These are phyloP conservation scores for Xylaria cubensis DNA, from an alignment of 495 filamentous ascomycete genomes.

Conservation along the genomic window DNA sequence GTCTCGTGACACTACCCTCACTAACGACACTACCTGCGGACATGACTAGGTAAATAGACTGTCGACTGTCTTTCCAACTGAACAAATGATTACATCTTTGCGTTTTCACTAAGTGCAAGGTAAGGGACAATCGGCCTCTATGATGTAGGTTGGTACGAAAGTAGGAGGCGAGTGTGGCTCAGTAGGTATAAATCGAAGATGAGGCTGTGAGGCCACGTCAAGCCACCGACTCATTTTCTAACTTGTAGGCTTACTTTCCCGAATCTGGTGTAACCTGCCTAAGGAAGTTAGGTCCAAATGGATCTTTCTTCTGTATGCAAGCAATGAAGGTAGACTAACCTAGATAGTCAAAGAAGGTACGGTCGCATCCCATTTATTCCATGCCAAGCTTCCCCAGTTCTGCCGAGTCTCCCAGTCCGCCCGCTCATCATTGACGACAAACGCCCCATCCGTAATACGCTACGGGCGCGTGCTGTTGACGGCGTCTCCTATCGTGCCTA, in stretches of 20 bases:
- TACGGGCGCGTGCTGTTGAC: slow-evolving; percentile 17
- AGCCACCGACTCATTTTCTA: background rate
- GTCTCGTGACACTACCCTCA: no score
- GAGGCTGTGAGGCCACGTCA: background rate
- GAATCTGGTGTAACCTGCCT: background rate
- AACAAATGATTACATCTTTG: background rate
- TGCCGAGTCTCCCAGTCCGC: background rate
- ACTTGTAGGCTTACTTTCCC: no score
- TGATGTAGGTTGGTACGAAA: no score
- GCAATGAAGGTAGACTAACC: background rate
- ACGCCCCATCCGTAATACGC: slow-evolving; percentile 20
- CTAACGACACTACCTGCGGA: background rate
- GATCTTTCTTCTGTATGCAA: background rate
- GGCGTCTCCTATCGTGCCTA: background rate
- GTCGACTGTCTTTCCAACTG: no score
- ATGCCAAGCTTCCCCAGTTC: slow-evolving; percentile 5
- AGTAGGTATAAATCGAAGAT: background rate
- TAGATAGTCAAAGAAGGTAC: background rate
- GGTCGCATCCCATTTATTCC: background rate
- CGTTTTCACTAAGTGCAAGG: background rate
- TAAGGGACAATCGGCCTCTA: background rate
- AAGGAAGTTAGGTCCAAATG: background rate
- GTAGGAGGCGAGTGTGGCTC: background rate
- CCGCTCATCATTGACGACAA: slow-evolving; percentile 8
- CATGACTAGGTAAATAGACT: background rate